Conservation (phyloP, 2,329 filamentous ascomycete genomes). For the Hymenoscyphus fraxineus region DNA sequence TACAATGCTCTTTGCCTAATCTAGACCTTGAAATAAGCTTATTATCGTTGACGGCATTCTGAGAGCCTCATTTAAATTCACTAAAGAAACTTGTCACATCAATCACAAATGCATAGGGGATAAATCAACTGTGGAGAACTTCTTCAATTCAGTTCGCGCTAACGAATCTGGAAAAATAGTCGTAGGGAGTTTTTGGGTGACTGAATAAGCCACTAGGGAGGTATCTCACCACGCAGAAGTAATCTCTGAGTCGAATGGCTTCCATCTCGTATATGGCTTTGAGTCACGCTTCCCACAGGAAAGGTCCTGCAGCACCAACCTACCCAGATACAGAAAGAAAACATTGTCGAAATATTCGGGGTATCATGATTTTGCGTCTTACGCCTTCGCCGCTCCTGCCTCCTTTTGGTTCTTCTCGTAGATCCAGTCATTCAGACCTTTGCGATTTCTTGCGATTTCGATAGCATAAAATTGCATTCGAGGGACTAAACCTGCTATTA, state of each 20-base stretch:
- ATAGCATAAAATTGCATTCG: conserved; percentile 81
- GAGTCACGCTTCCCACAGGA: neutral
- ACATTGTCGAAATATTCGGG: neutral
- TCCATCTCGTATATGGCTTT: neutral
- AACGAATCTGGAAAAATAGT: neutral
- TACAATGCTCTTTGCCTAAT: neutral
- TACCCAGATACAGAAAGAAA: neutral
- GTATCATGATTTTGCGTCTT: conserved; percentile 8
- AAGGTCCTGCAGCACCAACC: neutral
- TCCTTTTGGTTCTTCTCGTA: conserved; percentile 75
- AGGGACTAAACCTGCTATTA: conserved; percentile 41
- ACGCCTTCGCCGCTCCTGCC: neutral
- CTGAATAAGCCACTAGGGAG: neutral
- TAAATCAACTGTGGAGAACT: neutral
- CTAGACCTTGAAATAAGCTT: neutral
- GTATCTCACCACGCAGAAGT: neutral
- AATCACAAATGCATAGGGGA: neutral
- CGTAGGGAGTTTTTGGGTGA: neutral
- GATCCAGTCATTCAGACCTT: conserved; percentile 94
- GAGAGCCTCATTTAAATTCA: neutral
- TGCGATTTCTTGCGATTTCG: conserved; percentile 74
- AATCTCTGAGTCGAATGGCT: neutral
- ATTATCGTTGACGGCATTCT: neutral
- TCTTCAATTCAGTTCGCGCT: neutral
- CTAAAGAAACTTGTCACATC: neutral